These are phyloP conservation scores for Microdochium trichocladiopsis DNA, from an alignment of 2,329 filamentous ascomycete genomes.

Conservation along the genomic window DNA sequence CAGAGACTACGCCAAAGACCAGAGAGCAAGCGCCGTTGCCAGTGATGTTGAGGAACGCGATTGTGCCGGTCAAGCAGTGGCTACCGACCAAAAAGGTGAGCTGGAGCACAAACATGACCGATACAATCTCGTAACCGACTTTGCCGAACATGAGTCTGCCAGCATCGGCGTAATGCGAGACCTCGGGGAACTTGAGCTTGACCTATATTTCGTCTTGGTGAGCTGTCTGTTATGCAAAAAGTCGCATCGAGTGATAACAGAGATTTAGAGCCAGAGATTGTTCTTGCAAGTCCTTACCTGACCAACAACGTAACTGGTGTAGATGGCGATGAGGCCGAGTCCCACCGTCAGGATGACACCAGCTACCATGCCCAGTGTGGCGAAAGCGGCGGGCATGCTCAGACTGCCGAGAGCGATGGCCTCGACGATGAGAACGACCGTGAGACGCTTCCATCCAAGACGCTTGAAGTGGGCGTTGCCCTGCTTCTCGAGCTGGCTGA, in stretches of 20 bases:
- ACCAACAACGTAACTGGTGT: constrained; percentile 38
- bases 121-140: constrained; percentile 46
- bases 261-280: too few relatives aligned
- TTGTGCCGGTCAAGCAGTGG: constrained; percentile 54
- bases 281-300: constrained; percentile 12
- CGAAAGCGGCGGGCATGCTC: constrained; percentile 43
- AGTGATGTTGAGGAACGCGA: constrained; percentile 54
- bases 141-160: constrained; percentile 46
- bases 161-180: constrained; percentile 41
- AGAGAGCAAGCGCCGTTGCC: constrained; percentile 49
- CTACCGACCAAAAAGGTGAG: constrained; percentile 58
- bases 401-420: constrained; percentile 48
- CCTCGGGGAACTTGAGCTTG: constrained; percentile 21
- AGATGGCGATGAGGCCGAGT: constrained; percentile 38
- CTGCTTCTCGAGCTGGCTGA: constrained; percentile 36
- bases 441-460: constrained; percentile 50
- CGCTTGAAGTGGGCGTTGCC: constrained; percentile 42
- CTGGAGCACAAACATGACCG: constrained; percentile 45
- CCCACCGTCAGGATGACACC: constrained; percentile 33
- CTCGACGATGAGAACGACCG: constrained; percentile 48
- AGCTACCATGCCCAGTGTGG: constrained; percentile 46
- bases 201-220: constrained; percentile 8
- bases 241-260: too few relatives aligned
- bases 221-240: too few relatives aligned
- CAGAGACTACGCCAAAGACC: constrained; percentile 47